phyloP scores from a whole-genome alignment of 768 basidiomycete genomes.

The Lentinula guzmanii region DNA sequence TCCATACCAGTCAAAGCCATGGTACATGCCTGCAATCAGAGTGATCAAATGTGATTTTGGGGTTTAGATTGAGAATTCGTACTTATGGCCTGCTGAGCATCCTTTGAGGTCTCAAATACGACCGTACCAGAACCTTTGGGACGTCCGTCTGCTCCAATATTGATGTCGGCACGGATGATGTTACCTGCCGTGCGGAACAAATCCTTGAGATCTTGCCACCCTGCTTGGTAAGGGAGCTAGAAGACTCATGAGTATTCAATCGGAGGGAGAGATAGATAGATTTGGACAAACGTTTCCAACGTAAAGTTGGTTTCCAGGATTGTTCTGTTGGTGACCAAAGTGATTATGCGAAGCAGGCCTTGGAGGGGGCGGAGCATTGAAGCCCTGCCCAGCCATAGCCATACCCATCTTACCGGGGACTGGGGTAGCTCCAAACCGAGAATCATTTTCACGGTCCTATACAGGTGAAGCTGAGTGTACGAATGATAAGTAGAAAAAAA shows the following conservation, averaged over 20 bases:
- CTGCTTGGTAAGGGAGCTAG: slow-evolving; percentile 93
- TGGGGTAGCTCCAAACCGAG: slow-evolving; percentile 92
- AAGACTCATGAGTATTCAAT: not conserved
- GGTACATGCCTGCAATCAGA: slow-evolving; percentile 72
- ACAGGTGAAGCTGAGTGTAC: not conserved
- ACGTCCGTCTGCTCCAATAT: slow-evolving; percentile 85
- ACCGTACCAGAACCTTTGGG: slow-evolving; percentile 98
- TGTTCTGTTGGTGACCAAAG: slow-evolving; percentile 34
- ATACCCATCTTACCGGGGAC: slow-evolving; percentile 95
- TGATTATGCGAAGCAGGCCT: slow-evolving; percentile 55
- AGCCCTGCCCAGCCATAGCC: slow-evolving; percentile 91
- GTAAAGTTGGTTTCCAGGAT: slow-evolving; percentile 90
- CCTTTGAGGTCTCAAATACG: slow-evolving; percentile 86
- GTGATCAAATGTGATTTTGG: slow-evolving; percentile 5
- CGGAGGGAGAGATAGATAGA: not conserved
- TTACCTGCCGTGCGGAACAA: slow-evolving; percentile 93
- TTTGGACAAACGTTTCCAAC: slow-evolving; percentile 72
- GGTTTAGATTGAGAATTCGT: slow-evolving; percentile 21
- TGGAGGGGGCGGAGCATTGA: slow-evolving; percentile 74
- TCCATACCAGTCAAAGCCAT: slow-evolving; percentile 97
- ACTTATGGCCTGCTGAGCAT: slow-evolving; percentile 92
- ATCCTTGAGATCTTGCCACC: slow-evolving; percentile 98
- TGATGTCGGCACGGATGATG: slow-evolving; percentile 94
- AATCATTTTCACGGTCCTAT: slow-evolving; percentile 95
- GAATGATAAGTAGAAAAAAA: not conserved